Conservation (phyloP, 2,329 filamentous ascomycete species). For the Pleoardoris graminearum region DNA sequence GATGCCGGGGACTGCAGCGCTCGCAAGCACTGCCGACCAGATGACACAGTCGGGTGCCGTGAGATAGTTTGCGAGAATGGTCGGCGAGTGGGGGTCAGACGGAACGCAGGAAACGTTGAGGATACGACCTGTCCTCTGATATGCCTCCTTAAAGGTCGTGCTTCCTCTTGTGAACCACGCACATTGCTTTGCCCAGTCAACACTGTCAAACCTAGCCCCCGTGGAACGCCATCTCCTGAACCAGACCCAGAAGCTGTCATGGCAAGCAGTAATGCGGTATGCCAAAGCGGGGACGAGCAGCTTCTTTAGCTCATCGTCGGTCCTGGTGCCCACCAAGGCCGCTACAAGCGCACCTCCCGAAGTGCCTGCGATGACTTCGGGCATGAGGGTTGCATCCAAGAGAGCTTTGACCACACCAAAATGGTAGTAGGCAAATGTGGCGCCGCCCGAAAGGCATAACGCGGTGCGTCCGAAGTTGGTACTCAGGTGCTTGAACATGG, state of each 20-base stretch:
- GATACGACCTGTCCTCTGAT: conserved; percentile 88
- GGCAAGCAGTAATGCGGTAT: conserved; percentile 79
- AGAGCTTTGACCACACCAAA: conserved; percentile 90
- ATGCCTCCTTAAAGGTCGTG: conserved; percentile 93
- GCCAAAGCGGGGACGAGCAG: conserved; percentile 88
- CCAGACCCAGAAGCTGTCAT: conserved; percentile 78
- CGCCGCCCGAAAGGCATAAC: conserved; percentile 88
- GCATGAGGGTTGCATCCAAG: conserved; percentile 80
- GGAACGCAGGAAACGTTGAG: conserved; percentile 96
- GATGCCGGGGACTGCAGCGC: conserved; percentile 93
- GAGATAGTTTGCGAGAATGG: conserved; percentile 92
- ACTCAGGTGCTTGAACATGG: conserved; percentile 82
- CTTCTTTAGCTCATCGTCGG: conserved; percentile 84
- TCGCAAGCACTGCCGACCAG: conserved; percentile 94
- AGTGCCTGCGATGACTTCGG: conserved; percentile 94
- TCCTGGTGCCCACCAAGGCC: conserved; percentile 82
- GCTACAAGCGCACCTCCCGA: conserved; percentile 92
- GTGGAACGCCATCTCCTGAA: conserved; percentile 84
- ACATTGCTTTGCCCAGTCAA: conserved; percentile 85
- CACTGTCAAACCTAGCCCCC: conserved; percentile 88
- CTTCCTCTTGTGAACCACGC: conserved; percentile 91
- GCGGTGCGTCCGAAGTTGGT: conserved; percentile 93
- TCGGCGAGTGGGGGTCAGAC: conserved; percentile 88
- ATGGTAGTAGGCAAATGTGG: conserved; percentile 95
- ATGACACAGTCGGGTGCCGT: conserved; percentile 97